Conservation (phyloP, 768 basidiomycete genomes). For the Dioszegia hungarica region DNA sequence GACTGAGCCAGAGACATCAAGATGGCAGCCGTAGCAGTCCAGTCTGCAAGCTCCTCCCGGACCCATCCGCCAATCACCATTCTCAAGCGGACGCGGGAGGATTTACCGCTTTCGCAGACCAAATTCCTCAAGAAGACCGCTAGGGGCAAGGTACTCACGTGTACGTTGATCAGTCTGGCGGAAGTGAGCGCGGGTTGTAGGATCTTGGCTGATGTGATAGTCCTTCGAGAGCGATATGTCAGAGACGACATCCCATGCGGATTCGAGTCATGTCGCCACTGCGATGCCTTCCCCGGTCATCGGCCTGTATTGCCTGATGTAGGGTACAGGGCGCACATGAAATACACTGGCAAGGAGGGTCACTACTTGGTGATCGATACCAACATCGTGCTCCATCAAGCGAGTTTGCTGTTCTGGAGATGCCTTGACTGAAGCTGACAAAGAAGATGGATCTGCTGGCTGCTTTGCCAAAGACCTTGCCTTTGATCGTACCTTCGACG, state of each 20-base stretch:
- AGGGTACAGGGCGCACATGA: slow-evolving; percentile 60
- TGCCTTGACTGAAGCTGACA: slow-evolving; percentile 1
- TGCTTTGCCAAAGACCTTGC: slow-evolving; percentile 65
- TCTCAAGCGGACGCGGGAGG: slow-evolving; percentile 45
- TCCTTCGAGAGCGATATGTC: slow-evolving; percentile 88
- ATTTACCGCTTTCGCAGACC: slow-evolving; percentile 58
- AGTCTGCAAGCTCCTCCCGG: slow-evolving; percentile 20
- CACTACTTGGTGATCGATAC: slow-evolving; percentile 90
- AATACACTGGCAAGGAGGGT: slow-evolving; percentile 27
- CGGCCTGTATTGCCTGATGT: slow-evolving; percentile 57
- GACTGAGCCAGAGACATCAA: no score
- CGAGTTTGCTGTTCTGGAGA: slow-evolving; percentile 30
- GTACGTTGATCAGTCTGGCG: slow-evolving; percentile 50
- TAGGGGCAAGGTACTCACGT: slow-evolving; percentile 86
- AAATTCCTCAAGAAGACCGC: slow-evolving; percentile 97
- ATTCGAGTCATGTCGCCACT: slow-evolving; percentile 63
- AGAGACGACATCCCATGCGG: slow-evolving; percentile 88
- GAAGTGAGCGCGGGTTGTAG: not conserved
- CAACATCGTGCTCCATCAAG: slow-evolving; percentile 89
- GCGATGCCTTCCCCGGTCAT: slow-evolving; percentile 51
- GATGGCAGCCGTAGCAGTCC: slow-evolving; percentile 19
- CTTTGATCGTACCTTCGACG: slow-evolving; percentile 87
- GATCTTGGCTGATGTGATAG: slow-evolving; percentile 49
- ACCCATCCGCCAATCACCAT: slow-evolving; percentile 44
- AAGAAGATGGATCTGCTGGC: slow-evolving; percentile 88